Conservation (phyloP, 2,329 filamentous ascomycete genomes). For the Verticillium nonalfalfae region DNA sequence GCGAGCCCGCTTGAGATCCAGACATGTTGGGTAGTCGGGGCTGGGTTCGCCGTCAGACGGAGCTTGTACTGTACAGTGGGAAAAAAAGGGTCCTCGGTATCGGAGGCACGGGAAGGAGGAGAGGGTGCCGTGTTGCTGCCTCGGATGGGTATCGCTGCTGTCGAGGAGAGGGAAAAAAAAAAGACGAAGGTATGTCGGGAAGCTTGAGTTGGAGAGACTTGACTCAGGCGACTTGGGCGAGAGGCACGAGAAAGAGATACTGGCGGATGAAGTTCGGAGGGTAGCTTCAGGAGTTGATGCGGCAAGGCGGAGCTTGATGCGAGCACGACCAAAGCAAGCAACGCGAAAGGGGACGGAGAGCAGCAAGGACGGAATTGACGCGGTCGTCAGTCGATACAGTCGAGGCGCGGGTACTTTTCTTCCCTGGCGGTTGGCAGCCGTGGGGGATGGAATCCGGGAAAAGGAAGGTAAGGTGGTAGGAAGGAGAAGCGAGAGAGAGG, state of each 20-base stretch:
- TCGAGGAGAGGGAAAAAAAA: not conserved
- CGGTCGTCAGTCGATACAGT: slow-evolving; percentile 4
- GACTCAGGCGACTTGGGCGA: not conserved
- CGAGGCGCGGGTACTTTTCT: slow-evolving; percentile 6
- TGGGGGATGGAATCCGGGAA: not conserved
- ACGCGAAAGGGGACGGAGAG: not conserved
- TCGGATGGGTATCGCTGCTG: not conserved
- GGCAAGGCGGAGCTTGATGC: slow-evolving; percentile 10
- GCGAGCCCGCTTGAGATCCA: slow-evolving; percentile 41
- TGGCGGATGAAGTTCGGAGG: slow-evolving; percentile 8
- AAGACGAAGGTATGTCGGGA: not conserved
- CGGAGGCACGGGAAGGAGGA: slow-evolving; percentile 8
- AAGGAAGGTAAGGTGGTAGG: not conserved
- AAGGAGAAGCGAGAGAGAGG: not conserved
- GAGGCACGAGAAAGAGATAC: slow-evolving; percentile 6
- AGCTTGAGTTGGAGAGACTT: not conserved
- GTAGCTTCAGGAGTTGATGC: slow-evolving; percentile 12
- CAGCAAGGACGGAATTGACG: slow-evolving; percentile 7
- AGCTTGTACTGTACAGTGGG: not conserved
- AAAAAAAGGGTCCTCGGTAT: slow-evolving; percentile 6
- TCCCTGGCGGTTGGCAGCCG: slow-evolving; percentile 8
- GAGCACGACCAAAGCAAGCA: slow-evolving; percentile 9
- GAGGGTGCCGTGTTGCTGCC: slow-evolving; percentile 4
- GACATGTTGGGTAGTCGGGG: slow-evolving; percentile 25
- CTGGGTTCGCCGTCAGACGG: not conserved